Conservation (phyloP, 1,284 basidiomycete species). For the Papiliotrema laurentii region DNA sequence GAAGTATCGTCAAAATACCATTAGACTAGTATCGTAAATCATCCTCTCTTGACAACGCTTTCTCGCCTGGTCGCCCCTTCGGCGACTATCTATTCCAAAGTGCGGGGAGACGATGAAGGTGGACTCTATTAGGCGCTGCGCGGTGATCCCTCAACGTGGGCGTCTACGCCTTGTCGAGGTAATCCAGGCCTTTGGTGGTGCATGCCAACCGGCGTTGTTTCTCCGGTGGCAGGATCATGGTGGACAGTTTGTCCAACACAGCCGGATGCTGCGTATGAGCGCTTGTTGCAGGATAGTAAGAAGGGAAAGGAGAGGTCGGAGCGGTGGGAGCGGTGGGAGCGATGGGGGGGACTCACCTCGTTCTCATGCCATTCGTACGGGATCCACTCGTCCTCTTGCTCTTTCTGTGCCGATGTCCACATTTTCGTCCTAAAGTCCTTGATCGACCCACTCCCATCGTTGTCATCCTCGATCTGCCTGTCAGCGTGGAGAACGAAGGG, state of each 20-base stretch:
- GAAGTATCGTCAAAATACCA: too few species aligned
- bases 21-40: too few species aligned
- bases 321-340: too few species aligned
- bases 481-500: not conserved
- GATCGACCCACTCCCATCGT: conserved; percentile 44
- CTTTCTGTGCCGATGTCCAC: conserved; percentile 34
- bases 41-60: too few species aligned
- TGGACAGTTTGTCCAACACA: conserved; percentile 26
- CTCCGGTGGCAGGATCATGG: conserved; percentile 30
- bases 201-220: conserved; percentile 31
- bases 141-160: too few species aligned
- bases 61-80: too few species aligned
- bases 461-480: conserved; percentile 32
- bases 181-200: conserved; percentile 36
- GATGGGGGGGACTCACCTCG: conserved; percentile 14
- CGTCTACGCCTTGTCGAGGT: conserved; percentile 21
- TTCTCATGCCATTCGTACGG: conserved; percentile 39
- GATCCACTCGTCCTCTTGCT: conserved; percentile 43
- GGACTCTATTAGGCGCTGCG: too few species aligned
- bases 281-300: not conserved
- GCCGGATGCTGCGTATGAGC: conserved; percentile 19
- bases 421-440: conserved; percentile 47
- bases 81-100: too few species aligned
- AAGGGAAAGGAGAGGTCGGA: not conserved
- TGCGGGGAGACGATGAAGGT: too few species aligned